Conservation (phyloP, 345 rosid genomes). For the Bruguiera sexangula region DNA sequence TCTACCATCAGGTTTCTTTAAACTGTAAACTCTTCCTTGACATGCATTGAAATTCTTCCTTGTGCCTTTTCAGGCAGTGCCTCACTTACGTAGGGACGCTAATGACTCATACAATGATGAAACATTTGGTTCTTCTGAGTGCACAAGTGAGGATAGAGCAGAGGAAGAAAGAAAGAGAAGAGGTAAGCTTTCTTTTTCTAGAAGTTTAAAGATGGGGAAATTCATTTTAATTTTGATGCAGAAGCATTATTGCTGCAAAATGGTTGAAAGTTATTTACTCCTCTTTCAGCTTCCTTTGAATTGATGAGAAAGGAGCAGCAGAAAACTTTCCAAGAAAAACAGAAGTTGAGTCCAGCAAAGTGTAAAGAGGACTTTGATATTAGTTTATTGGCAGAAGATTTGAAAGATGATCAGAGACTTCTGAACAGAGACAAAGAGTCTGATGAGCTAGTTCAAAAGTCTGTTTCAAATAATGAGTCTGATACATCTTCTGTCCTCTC, state of each 20-base stretch:
- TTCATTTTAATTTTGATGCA: neutral
- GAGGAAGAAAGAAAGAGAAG: slow-evolving; percentile 97
- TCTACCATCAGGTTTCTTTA: neutral
- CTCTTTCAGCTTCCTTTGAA: slow-evolving; percentile 77
- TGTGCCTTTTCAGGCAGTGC: slow-evolving; percentile 57
- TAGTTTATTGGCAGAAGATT: slow-evolving; percentile 52
- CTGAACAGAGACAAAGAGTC: slow-evolving; percentile 36
- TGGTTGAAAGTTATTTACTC: slow-evolving; percentile 19
- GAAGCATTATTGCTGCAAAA: neutral
- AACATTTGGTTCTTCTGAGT: slow-evolving; percentile 89
- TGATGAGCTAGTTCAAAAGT: slow-evolving; percentile 33
- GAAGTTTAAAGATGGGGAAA: slow-evolving; percentile 2
- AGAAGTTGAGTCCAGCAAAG: slow-evolving; percentile 55
- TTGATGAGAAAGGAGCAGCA: slow-evolving; percentile 93
- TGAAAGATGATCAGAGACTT: slow-evolving; percentile 53
- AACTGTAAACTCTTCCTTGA: neutral
- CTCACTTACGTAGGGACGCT: slow-evolving; percentile 60
- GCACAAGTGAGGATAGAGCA: slow-evolving; percentile 73
- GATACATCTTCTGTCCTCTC: slow-evolving; percentile 39
- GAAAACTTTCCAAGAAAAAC: slow-evolving; percentile 75
- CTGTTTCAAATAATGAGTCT: slow-evolving; percentile 27
- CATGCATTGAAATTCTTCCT: neutral
- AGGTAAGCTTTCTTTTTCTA: slow-evolving; percentile 45
- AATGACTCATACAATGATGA: slow-evolving; percentile 80
- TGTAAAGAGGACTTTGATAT: slow-evolving; percentile 62